These are phyloP conservation scores for Calocybe cyanea DNA, from an alignment of 768 basidiomycete genomes.

Conservation along the genomic window DNA sequence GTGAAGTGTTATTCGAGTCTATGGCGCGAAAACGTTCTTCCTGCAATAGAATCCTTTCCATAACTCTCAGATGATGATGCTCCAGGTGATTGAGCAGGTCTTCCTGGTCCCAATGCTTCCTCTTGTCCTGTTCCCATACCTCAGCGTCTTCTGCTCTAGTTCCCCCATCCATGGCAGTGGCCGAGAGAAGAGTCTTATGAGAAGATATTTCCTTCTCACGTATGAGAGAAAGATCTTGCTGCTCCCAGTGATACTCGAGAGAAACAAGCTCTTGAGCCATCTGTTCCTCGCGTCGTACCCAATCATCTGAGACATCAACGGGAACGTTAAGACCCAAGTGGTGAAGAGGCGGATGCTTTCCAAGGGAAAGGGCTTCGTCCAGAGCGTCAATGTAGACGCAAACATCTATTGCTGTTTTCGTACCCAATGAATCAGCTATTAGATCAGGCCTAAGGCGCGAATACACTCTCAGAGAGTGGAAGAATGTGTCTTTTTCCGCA, in stretches of 20 bases:
- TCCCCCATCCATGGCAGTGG: conserved; percentile 3
- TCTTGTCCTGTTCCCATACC: conserved; percentile 19
- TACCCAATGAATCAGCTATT: conserved; percentile 61
- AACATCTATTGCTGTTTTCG: conserved; percentile 66
- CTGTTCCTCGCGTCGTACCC: conserved; percentile 46
- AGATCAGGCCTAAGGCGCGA: conserved; percentile 77
- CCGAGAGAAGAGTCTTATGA: conserved; percentile 5
- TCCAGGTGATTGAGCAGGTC: conserved; percentile 17
- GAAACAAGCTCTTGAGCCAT: conserved; percentile 28
- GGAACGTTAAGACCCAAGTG: conserved; percentile 31
- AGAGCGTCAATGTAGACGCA: conserved; percentile 61
- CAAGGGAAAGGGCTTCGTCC: conserved; percentile 29
- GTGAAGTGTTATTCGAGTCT: conserved; percentile 8
- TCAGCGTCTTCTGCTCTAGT: conserved; percentile 11
- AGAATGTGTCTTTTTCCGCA: conserved; percentile 68
- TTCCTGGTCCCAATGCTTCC: conserved; percentile 22
- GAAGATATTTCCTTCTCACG: conserved; percentile 17
- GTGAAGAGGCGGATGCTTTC: conserved; percentile 5
- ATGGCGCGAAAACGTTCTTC: conserved; percentile 11
- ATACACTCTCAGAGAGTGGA: conserved; percentile 60
- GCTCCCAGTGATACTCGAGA: conserved; percentile 27
- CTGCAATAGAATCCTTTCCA: conserved; percentile 22
- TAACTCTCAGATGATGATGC: conserved; percentile 20
- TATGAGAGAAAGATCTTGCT: conserved; percentile 13
- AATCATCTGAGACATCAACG: conserved; percentile 46